phyloP scores from a whole-genome alignment of 2,329 filamentous ascomycete species.

The Colletotrichum lindemuthianum region DNA sequence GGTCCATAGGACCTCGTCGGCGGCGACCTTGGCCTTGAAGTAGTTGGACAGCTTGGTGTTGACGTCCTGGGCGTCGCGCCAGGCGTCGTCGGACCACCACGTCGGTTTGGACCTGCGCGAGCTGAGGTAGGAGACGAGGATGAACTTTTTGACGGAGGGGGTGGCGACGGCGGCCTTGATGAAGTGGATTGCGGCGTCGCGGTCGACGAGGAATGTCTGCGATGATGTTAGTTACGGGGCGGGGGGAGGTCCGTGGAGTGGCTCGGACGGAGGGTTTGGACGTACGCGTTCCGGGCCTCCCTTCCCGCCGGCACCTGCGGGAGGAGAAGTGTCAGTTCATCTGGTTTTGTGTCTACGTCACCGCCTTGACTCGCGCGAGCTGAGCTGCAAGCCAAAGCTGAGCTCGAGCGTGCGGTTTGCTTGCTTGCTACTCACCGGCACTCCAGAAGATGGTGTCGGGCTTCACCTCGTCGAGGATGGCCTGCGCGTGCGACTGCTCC shows the following conservation, averaged over 20 bases:
- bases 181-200: conserved; percentile 71
- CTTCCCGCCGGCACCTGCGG: conserved; percentile 66
- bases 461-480: conserved; percentile 68
- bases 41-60: conserved; percentile 61
- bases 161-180: conserved; percentile 67
- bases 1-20: conserved; percentile 66
- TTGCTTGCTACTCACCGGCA: conserved; percentile 60
- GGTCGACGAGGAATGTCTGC: conserved; percentile 67
- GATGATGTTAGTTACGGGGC: conserved; percentile 22
- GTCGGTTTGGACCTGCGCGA: conserved; percentile 61
- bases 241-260: neutral
- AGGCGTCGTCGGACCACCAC: conserved; percentile 66
- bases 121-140: conserved; percentile 71
- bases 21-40: conserved; percentile 68
- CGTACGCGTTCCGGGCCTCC: conserved; percentile 61
- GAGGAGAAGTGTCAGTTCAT: conserved; percentile 29
- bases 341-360: neutral
- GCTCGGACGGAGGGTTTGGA: neutral
- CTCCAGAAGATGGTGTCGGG: conserved; percentile 76
- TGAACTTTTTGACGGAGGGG: conserved; percentile 67
- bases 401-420: neutral
- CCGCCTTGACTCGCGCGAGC: neutral
- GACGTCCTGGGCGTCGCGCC: conserved; percentile 57
- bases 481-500: conserved; percentile 68
- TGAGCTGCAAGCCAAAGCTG: too few species aligned